Evolutionary conservation across 257 asterid species (phyloP).

Genomic region (Petrea volubilis): DNA sequence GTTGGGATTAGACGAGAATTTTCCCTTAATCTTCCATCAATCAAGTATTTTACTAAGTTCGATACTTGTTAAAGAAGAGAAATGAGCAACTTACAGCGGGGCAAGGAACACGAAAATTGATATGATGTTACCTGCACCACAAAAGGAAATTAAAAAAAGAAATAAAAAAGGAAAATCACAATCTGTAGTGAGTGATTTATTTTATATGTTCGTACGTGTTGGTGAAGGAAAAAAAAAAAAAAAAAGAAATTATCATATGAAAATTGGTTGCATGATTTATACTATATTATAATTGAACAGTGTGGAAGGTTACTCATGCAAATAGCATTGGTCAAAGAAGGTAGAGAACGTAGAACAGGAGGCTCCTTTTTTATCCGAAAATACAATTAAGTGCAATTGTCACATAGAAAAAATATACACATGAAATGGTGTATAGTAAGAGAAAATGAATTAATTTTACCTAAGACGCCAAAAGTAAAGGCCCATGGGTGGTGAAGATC

Average conservation of each 20-base stretch:
- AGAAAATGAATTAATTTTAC: conserved; percentile 15
- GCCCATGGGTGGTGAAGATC: conserved; percentile 45
- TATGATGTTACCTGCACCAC: conserved; percentile 64
- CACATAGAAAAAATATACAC: background rate
- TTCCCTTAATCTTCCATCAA: too few relatives aligned
- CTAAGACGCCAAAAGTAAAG: conserved; percentile 49
- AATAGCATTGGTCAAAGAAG: background rate
- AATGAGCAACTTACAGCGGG: conserved; percentile 62
- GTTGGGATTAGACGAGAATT: too few relatives aligned
- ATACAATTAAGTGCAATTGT: background rate
- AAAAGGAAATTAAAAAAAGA: background rate
- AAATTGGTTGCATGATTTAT: background rate
- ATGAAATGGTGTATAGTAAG: too few relatives aligned
- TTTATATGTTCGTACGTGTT: background rate
- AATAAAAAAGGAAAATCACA: background rate
- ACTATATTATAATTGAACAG: background rate
- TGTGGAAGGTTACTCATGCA: conserved; percentile 30
- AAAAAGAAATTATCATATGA: background rate
- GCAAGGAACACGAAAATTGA: conserved; percentile 72
- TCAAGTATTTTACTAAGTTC: too few relatives aligned
- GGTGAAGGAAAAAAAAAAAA: background rate
- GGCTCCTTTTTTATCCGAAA: background rate
- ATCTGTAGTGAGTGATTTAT: background rate
- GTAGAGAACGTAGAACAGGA: background rate
- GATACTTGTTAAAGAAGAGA: background rate